Conservation (phyloP, 805 yeast species). For the Kodamaea lidongshanica region DNA sequence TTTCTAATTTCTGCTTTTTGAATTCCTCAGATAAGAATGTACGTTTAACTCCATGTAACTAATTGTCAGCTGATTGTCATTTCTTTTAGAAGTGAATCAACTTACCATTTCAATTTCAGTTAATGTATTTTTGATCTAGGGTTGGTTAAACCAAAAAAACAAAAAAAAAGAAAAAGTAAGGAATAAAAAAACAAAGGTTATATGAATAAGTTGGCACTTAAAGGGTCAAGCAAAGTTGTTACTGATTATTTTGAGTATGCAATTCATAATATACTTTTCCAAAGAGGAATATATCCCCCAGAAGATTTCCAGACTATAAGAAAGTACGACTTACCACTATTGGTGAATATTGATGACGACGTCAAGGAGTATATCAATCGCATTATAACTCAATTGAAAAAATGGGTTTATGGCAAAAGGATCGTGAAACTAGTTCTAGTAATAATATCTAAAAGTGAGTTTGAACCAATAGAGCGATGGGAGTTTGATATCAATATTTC, state of each 20-base stretch:
- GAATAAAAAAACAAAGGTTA: not conserved
- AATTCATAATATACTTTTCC: constrained; percentile 75
- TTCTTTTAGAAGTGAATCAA: too few species aligned
- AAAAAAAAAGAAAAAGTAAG: not conserved
- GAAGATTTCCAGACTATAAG: constrained; percentile 74
- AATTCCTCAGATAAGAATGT: constrained; percentile 52
- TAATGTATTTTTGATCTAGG: not conserved
- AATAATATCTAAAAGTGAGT: constrained; percentile 60
- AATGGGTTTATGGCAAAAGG: constrained; percentile 68
- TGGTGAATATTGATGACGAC: constrained; percentile 70
- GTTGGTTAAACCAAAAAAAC: not conserved
- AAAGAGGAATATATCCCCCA: constrained; percentile 83
- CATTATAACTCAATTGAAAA: constrained; percentile 56
- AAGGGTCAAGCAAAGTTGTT: constrained; percentile 73
- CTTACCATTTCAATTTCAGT: too few species aligned
- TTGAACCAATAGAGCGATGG: constrained; percentile 79
- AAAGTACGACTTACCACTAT: constrained; percentile 72
- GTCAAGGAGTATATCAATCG: constrained; percentile 60
- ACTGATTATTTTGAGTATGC: constrained; percentile 82
- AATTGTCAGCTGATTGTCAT: not conserved
- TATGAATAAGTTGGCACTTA: constrained; percentile 45
- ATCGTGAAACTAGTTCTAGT: constrained; percentile 66
- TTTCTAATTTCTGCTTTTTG: constrained; percentile 41
- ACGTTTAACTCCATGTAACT: constrained; percentile 66
- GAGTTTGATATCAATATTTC: constrained; percentile 60